A percentile compares a stretch with the other conserved stretches of the same genome.
phyloP scores from a whole-genome alignment of 2,329 filamentous ascomycete genomes.

The Cyphellophora attinorum region DNA sequence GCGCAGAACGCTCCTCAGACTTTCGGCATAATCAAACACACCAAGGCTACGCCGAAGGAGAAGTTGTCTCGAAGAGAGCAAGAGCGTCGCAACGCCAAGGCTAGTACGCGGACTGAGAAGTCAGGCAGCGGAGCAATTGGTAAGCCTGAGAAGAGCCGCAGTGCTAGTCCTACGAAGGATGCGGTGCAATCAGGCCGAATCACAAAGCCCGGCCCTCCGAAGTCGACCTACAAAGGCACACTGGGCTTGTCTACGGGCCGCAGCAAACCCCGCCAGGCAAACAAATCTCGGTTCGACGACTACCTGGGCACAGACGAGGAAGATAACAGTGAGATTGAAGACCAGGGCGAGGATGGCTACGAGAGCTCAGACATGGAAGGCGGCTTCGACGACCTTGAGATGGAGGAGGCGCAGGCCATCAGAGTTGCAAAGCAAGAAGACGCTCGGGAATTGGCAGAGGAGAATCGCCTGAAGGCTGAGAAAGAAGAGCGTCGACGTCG shows the following conservation, averaged over 20 bases:
- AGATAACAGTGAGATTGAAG: slow-evolving; percentile 31
- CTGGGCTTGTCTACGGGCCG: slow-evolving; percentile 25
- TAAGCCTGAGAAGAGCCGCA: slow-evolving; percentile 10
- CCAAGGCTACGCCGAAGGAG: slow-evolving; percentile 42
- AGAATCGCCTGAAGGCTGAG: slow-evolving; percentile 34
- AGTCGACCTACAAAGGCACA: slow-evolving; percentile 39
- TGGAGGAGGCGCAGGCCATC: slow-evolving; percentile 34
- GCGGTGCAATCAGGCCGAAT: slow-evolving; percentile 30
- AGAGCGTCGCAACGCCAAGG: slow-evolving; percentile 32
- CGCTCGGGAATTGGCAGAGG: slow-evolving; percentile 33
- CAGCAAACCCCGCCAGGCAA: slow-evolving; percentile 18
- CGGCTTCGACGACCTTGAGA: slow-evolving; percentile 34
- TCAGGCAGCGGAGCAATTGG: slow-evolving; percentile 16
- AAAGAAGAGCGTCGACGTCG: slow-evolving; percentile 37
- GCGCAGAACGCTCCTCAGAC: slow-evolving; percentile 29
- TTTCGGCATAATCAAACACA: slow-evolving; percentile 46
- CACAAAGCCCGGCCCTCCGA: slow-evolving; percentile 19
- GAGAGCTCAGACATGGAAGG: slow-evolving; percentile 44
- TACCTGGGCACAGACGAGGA: slow-evolving; percentile 39
- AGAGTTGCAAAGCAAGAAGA: slow-evolving; percentile 34
- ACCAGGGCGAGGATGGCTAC: slow-evolving; percentile 31
- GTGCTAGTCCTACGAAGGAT: slow-evolving; percentile 21
- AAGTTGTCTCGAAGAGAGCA: slow-evolving; percentile 44
- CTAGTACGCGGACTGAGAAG: slow-evolving; percentile 31
- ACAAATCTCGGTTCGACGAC: slow-evolving; percentile 23